phyloP scores from a whole-genome alignment of 179 eudicot species.

The Beta macrorhiza region DNA sequence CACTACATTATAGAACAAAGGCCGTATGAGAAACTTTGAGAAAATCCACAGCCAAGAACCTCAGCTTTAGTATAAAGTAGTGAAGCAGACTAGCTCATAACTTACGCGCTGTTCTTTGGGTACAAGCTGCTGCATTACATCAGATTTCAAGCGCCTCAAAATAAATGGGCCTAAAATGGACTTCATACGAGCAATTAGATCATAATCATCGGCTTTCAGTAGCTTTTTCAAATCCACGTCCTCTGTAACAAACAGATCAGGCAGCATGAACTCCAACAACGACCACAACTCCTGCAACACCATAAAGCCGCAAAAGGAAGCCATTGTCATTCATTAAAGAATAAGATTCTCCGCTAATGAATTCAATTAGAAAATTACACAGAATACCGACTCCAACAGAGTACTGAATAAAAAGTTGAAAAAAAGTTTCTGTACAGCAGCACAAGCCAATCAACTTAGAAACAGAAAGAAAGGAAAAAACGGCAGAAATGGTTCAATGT shows the following conservation, averaged over 20 bases:
- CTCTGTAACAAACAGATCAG: constrained; percentile 89
- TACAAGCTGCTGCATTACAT: constrained; percentile 95
- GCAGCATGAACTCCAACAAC: constrained; percentile 94
- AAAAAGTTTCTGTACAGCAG: not conserved
- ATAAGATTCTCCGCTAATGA: not conserved
- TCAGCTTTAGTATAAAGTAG: not conserved
- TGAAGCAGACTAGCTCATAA: constrained; percentile 12
- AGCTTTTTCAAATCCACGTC: constrained; percentile 88
- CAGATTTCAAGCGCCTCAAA: constrained; percentile 88
- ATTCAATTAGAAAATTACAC: not conserved
- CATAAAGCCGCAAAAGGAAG: constrained; percentile 13
- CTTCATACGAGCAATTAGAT: constrained; percentile 82
- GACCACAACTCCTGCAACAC: constrained; percentile 95
- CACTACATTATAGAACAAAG: not conserved
- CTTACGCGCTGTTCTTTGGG: constrained; percentile 78
- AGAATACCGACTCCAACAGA: not conserved
- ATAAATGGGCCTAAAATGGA: constrained; percentile 96
- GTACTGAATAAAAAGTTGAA: not conserved
- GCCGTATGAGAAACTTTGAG: not conserved
- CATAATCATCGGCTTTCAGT: constrained; percentile 67
- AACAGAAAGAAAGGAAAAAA: not conserved
- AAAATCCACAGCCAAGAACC: constrained; percentile 6
- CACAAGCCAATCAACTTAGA: not conserved
- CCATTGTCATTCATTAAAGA: not conserved
- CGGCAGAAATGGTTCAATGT: not conserved